Evolutionary conservation across 179 eudicot species (phyloP).

Genomic region (Patellifolia procumbens): DNA sequence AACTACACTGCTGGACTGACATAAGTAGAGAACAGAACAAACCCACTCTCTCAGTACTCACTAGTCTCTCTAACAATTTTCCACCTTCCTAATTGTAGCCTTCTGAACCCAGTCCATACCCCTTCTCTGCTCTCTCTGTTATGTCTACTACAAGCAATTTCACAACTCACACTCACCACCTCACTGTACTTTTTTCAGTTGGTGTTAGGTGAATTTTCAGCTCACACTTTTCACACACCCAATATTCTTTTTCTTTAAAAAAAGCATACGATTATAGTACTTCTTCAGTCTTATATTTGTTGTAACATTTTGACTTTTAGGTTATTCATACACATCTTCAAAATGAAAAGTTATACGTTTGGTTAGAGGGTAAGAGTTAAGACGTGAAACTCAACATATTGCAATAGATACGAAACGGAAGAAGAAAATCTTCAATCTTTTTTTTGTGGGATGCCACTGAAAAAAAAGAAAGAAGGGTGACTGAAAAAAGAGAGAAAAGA

Average conservation of each 20-base stretch:
- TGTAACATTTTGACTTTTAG: too few relatives aligned
- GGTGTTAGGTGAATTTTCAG: slow-evolving; percentile 29
- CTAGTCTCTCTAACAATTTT: too few relatives aligned
- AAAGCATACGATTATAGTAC: too few relatives aligned
- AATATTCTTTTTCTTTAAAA: neutral
- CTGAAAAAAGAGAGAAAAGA: slow-evolving; percentile 36
- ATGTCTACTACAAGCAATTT: slow-evolving; percentile 31
- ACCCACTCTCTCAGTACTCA: neutral
- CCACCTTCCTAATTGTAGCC: slow-evolving; percentile 12
- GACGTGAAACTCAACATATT: too few relatives aligned
- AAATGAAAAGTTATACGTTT: too few relatives aligned
- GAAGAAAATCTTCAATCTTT: neutral
- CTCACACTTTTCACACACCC: neutral
- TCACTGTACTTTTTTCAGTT: slow-evolving; percentile 12
- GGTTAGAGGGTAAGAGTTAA: too few relatives aligned
- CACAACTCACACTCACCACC: neutral
- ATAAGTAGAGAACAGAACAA: slow-evolving; percentile 5
- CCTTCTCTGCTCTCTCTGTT: slow-evolving; percentile 19
- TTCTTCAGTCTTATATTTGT: too few relatives aligned
- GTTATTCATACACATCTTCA: too few relatives aligned
- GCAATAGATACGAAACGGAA: neutral
- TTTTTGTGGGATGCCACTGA: slow-evolving; percentile 18
- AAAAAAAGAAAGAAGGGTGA: neutral
- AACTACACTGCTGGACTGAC: slow-evolving; percentile 21
- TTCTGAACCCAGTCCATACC: slow-evolving; percentile 18